Evolutionary conservation across 345 rosid species (phyloP).

Genomic region (Dipteronia sinensis): DNA sequence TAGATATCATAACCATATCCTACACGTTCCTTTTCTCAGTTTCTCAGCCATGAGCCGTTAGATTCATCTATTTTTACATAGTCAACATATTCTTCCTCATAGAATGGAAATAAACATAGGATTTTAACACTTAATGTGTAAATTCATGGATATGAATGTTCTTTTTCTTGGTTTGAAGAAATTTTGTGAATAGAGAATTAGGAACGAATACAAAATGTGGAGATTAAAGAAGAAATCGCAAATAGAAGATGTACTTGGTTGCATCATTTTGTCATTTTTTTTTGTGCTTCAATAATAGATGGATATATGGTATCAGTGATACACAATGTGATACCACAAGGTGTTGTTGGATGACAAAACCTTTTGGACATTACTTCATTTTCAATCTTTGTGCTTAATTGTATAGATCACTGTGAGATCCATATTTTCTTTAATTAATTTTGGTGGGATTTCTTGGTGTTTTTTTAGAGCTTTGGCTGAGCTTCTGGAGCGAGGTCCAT

Average conservation of each 20-base stretch:
- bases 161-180: too few relatives aligned
- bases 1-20: constrained; percentile 30
- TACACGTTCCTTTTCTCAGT: not conserved
- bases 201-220: not conserved
- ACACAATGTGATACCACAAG: not conserved
- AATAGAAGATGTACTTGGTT: too few relatives aligned
- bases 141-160: not conserved
- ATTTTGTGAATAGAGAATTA: not conserved
- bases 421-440: not conserved
- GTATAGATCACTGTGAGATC: not conserved
- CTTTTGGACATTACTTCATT: not conserved
- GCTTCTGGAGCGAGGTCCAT: constrained; percentile 99
- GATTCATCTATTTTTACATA: too few relatives aligned
- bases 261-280: too few relatives aligned
- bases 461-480: constrained; percentile 76
- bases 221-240: not conserved
- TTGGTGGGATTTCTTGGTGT: constrained; percentile 7
- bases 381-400: too few relatives aligned
- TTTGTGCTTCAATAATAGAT: not conserved
- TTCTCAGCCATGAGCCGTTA: too few relatives aligned
- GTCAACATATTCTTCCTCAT: too few relatives aligned
- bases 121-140: not conserved
- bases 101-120: too few relatives aligned
- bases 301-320: not conserved
- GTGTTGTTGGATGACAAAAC: not conserved